These are phyloP conservation scores for Emmonsiellopsis sp. DNA, from an alignment of 2,329 filamentous ascomycete genomes.

Conservation along the genomic window DNA sequence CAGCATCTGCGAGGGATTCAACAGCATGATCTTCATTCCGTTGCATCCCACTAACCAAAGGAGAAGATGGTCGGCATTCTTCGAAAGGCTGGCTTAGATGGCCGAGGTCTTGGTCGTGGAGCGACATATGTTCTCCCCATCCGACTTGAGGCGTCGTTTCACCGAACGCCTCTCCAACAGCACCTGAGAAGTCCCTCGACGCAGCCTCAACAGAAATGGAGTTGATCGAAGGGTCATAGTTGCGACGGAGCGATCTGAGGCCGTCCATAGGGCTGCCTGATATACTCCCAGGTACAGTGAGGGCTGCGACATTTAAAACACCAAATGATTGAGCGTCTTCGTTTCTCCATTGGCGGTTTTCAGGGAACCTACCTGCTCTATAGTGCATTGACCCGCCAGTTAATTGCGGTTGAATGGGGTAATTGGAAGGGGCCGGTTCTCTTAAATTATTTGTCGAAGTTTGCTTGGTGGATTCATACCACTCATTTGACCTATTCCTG, in stretches of 20 bases:
- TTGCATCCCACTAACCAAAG: not conserved
- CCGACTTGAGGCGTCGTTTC: not conserved
- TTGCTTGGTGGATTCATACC: conserved; percentile 23
- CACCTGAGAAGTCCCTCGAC: not conserved
- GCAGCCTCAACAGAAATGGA: not conserved
- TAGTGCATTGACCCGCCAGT: not conserved
- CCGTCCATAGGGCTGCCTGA: not conserved
- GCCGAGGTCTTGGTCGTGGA: not conserved
- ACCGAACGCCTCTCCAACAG: not conserved
- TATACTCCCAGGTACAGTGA: not conserved
- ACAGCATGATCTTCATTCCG: conserved; percentile 7
- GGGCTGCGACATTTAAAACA: not conserved
- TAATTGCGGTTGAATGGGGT: not conserved
- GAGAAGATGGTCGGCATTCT: not conserved
- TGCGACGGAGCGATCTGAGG: too few species aligned
- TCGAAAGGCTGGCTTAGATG: not conserved
- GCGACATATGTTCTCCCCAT: not conserved
- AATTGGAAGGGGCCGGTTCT: not conserved
- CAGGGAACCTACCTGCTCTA: not conserved
- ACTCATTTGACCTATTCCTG: conserved; percentile 23
- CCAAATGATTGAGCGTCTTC: not conserved
- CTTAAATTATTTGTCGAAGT: not conserved
- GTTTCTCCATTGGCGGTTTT: not conserved
- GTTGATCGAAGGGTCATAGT: not conserved
- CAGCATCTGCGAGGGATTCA: conserved; percentile 20